A percentile compares a stretch with the other conserved stretches of the same genome.
These are phyloP conservation scores for Uronychia binucleata DNA, from an alignment of 73 alveolate genomes.

Conservation along the genomic window DNA sequence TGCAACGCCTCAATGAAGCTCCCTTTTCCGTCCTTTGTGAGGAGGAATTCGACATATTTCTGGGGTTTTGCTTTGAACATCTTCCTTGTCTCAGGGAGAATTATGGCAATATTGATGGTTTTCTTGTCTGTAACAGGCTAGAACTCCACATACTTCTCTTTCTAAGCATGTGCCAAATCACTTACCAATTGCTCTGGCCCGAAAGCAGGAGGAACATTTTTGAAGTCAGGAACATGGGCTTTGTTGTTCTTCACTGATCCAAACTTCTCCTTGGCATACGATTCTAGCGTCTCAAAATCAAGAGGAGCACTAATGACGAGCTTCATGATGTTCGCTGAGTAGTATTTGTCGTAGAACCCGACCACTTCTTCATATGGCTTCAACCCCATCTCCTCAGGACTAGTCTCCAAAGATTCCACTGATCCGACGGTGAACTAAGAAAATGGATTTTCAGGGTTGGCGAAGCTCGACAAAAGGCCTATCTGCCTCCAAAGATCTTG, in stretches of 20 bases:
- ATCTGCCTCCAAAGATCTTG: slow-evolving; percentile 77
- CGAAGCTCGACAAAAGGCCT: slow-evolving; percentile 42
- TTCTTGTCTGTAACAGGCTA: neutral
- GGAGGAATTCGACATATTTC: neutral
- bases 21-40: neutral
- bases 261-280: slow-evolving; percentile 69
- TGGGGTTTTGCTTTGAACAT: neutral
- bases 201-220: slow-evolving; percentile 62
- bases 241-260: slow-evolving; percentile 74
- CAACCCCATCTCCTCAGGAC: slow-evolving; percentile 73
- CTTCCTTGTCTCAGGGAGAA: neutral
- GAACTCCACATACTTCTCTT: neutral
- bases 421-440: slow-evolving; percentile 63
- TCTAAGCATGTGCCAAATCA: neutral
- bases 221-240: slow-evolving; percentile 78
- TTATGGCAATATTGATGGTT: neutral
- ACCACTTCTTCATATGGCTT: slow-evolving; percentile 83
- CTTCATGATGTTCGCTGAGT: slow-evolving; percentile 90
- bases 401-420: slow-evolving; percentile 50
- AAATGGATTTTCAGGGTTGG: slow-evolving; percentile 62
- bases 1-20: neutral
- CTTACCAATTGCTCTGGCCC: neutral
- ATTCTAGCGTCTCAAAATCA: slow-evolving; percentile 66
- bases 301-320: slow-evolving; percentile 76
- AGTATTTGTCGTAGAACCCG: slow-evolving; percentile 87